Base-by-base conservation (phyloP, 2,329 filamentous ascomycete genomes). In the Cladophialophora carrionii region DNA sequence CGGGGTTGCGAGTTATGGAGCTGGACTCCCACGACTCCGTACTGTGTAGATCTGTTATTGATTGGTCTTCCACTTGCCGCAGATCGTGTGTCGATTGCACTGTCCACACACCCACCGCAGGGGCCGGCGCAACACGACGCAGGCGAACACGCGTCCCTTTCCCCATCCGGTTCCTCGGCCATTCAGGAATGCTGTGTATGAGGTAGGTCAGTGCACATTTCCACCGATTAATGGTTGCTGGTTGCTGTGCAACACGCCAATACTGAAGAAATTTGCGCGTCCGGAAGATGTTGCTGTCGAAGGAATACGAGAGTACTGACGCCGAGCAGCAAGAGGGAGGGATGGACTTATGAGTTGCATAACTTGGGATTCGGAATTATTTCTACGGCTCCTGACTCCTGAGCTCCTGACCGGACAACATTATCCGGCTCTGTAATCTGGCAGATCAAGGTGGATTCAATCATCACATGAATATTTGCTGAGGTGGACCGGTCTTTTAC, bases 101-200 rank as follows among this genome's bases (percentile, higher is more conserved):
- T 29, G 53, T 59, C 54, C 63, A 31, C 54, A 22, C 51, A 43
- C 20, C 26, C 48, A 55, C 54, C 63, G 43, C 54, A 22, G 49
- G 12, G 61, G 61, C 61, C 53, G 61, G 48, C 46, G 60, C 32
- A 57, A 57, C 57, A 56, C 51, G 14, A 53, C 34, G 10, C 7
- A 24, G 29, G 12, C 12, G 31, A 61, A 67, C 65, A 67, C 65
- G 65, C 65, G 65, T 64, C 65, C 58, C 49, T 51, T 51, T 37
- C 59, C 32, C 57, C 62, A 57, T 43, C 37, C 37, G 37, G 37
- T 43, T 43, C 17, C 17, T 43, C 37, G 37, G 17, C 37, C 37
- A 20, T 17, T n/a, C 17, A 43, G n/a, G 37, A 43, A 43, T 43
- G 37, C 37, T 43, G 37, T 3, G 37, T 43, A 37, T 10, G 32